Evolutionary conservation across 805 yeast genomes (phyloP).

Genomic region (Brettanomyces naardenensis): DNA sequence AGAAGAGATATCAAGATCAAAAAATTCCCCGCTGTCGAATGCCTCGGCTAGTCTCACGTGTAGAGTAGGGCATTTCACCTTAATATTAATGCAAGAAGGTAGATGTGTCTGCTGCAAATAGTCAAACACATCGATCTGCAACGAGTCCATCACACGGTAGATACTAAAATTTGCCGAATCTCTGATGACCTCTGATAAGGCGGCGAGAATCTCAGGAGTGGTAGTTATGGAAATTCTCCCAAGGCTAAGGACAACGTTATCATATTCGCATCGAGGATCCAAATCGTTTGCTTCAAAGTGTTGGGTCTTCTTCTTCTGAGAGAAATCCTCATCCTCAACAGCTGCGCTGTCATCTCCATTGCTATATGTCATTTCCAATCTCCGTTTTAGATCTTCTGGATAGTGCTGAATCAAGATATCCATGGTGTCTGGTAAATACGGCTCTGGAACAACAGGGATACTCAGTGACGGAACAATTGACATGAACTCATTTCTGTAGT

Average conservation of each 20-base stretch:
- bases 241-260: constrained; percentile 46
- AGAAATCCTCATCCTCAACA: constrained; percentile 3
- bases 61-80: constrained; percentile 41
- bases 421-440: constrained; percentile 42
- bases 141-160: constrained; percentile 48
- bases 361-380: constrained; percentile 7
- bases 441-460: constrained; percentile 55
- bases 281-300: constrained; percentile 11
- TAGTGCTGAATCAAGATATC: constrained; percentile 32
- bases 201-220: constrained; percentile 30
- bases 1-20: constrained; percentile 26
- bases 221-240: constrained; percentile 40
- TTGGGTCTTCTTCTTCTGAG: constrained; percentile 5
- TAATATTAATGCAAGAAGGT: constrained; percentile 13
- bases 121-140: constrained; percentile 54
- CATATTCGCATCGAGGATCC: constrained; percentile 41
- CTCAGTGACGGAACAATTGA: constrained; percentile 53
- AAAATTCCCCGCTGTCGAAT: constrained; percentile 14
- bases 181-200: constrained; percentile 25
- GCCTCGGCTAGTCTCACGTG: constrained; percentile 17
- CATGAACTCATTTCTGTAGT: constrained; percentile 42
- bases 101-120: constrained; percentile 22
- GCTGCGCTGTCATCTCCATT: constrained; percentile 4
- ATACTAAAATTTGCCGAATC: constrained; percentile 33
- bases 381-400: constrained; percentile 16